These are phyloP conservation scores for Kodamaea derodonti DNA, from an alignment of 1,139 yeast genomes.

Conservation along the genomic window DNA sequence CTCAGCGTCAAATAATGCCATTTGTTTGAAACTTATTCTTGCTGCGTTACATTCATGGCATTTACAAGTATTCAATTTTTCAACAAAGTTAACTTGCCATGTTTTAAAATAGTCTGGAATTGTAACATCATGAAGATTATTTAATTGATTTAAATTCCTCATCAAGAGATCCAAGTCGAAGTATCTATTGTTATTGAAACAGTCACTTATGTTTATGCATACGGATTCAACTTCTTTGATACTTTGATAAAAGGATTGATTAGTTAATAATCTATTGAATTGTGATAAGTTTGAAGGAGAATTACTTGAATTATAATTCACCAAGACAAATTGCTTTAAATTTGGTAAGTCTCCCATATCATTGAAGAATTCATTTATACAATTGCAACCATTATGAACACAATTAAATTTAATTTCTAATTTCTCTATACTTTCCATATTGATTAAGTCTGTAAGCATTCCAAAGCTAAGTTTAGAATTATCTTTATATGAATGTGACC, in stretches of 20 bases:
- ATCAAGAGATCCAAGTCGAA: conserved; percentile 9
- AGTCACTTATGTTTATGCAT: conserved; percentile 21
- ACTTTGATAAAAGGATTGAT: conserved; percentile 12
- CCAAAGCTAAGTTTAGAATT: conserved; percentile 12
- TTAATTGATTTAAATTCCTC: conserved; percentile 8
- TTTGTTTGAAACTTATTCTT: conserved; percentile 13
- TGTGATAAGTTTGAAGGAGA: conserved; percentile 19
- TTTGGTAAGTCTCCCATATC: conserved; percentile 12
- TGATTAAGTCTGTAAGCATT: conserved; percentile 14
- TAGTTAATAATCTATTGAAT: conserved; percentile 15
- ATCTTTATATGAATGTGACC: conserved; percentile 18
- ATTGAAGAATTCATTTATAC: conserved; percentile 20
- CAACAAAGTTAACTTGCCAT: conserved; percentile 20
- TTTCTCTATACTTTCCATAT: conserved; percentile 14
- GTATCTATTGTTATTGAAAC: conserved; percentile 12
- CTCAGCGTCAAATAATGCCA: conserved; percentile 16
- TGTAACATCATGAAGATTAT: conserved; percentile 13
- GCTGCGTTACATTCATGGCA: conserved; percentile 17
- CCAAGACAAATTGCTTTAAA: conserved; percentile 17
- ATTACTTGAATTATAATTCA: conserved; percentile 22
- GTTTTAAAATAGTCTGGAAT: conserved; percentile 26
- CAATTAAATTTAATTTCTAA: conserved; percentile 24
- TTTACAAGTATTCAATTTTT: conserved; percentile 17
- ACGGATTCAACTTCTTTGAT: conserved; percentile 14
- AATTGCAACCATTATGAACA: conserved; percentile 19